Base-by-base conservation (phyloP, 148 eudicot genomes). In the Suaeda aralocaspica region DNA sequence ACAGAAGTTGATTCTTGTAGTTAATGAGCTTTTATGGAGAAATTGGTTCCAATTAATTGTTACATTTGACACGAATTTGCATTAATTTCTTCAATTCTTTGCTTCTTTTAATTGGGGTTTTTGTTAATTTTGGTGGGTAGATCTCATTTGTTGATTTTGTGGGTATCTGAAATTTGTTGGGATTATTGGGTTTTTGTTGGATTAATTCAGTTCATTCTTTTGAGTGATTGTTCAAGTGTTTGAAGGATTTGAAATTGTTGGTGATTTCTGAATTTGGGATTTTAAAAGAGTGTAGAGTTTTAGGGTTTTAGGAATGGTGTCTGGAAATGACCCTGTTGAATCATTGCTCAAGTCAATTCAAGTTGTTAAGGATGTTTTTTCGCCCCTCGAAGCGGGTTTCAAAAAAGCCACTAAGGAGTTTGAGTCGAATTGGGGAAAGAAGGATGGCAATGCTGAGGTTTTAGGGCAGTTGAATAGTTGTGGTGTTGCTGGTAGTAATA, bases 381-480 rank as follows among this genome's bases (percentile, higher is more conserved):
- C 77, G 58, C 98, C 98, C 2, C 25, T 94, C 14, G 97, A 91
- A 73, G 79, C 77, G 66, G 80, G 93, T 75, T 66, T 93, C 16
- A 79, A 66, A 76, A 94, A 91, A 68, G 98, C 84, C 0, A 84
- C 91, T 0, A 89, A 88, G 69, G 94, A 91, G 78, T 78, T 94
- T 4, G 97, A 94, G 81, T 82, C 76, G 80, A 77, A 82, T 41
- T 87, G 89, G 89, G 60, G 67, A 28, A 90, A 85, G 66, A 78
- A 53, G 66, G 77, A 74, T 51, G 30, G 34, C 52, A 68, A 76
- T 62, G 69, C 53, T 70, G 84, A 71, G 48, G 33, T 81, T 56
- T 51, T 78, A 70, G 69, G 70, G 53, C 68, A 67, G 41, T 76
- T 73, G 46, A 59, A 21, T 69, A 66, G 69, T 67, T 56, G 30